phyloP scores from a whole-genome alignment of 2,329 filamentous ascomycete genomes.

The Monosporascus sp. region DNA sequence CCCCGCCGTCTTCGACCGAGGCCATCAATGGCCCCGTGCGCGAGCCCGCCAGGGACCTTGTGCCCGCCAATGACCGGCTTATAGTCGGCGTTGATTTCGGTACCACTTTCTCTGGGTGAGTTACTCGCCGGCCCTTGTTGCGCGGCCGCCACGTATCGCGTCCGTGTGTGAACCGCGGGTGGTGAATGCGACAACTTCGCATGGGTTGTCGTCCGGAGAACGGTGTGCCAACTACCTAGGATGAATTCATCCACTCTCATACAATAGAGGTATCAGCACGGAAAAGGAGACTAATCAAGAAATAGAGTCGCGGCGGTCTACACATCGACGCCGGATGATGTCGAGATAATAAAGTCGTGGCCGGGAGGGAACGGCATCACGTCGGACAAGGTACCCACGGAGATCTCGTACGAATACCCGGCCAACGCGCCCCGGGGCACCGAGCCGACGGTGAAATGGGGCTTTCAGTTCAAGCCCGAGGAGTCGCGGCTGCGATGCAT shows the following conservation, averaged over 20 bases:
- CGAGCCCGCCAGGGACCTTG: slow-evolving; percentile 48
- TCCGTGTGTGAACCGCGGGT: too few relatives aligned
- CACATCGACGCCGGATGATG: slow-evolving; percentile 69
- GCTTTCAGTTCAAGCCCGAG: slow-evolving; percentile 76
- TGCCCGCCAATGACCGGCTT: slow-evolving; percentile 54
- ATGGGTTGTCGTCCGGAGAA: too few relatives aligned
- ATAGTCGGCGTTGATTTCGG: slow-evolving; percentile 80
- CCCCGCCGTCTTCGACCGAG: slow-evolving; percentile 52
- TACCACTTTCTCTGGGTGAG: slow-evolving; percentile 75
- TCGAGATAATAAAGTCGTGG: slow-evolving; percentile 82
- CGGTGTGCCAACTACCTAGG: too few relatives aligned
- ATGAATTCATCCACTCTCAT: too few relatives aligned
- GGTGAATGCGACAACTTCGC: too few relatives aligned
- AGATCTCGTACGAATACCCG: slow-evolving; percentile 59
- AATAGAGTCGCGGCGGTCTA: slow-evolving; percentile 65
- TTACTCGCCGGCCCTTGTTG: slow-evolving; percentile 12
- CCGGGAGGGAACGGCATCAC: slow-evolving; percentile 80
- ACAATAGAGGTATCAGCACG: neutral
- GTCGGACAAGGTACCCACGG: slow-evolving; percentile 81
- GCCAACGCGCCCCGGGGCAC: slow-evolving; percentile 32
- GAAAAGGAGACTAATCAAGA: slow-evolving; percentile 7
- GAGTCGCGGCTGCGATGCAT: slow-evolving; percentile 73
- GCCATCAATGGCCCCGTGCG: slow-evolving; percentile 58
- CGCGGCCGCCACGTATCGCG: neutral
- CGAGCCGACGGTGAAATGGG: slow-evolving; percentile 62